Conservation (phyloP, 257 asterid genomes). For the Verbena officinalis region DNA sequence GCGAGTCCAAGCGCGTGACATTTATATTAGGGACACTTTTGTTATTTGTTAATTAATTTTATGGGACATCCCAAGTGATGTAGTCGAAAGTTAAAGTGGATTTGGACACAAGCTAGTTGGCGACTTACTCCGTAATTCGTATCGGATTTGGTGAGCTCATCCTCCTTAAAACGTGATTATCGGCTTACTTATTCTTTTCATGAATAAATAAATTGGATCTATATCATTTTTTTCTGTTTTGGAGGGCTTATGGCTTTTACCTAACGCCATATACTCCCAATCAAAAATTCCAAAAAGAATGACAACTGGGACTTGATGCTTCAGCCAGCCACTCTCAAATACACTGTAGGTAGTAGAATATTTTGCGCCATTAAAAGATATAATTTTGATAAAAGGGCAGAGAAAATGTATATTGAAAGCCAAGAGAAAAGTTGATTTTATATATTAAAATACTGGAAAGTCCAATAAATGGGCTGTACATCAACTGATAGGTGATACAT, state of each 20-base stretch:
- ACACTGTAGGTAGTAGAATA: too few relatives aligned
- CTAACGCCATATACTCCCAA: slow-evolving; percentile 41
- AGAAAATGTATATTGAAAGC: too few relatives aligned
- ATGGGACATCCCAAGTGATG: background rate
- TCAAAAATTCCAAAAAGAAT: slow-evolving; percentile 37
- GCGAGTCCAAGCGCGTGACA: too few relatives aligned
- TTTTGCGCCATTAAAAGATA: too few relatives aligned
- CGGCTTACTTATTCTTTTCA: slow-evolving; percentile 32
- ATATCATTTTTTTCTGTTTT: background rate
- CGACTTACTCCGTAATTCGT: slow-evolving; percentile 44
- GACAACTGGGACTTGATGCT: slow-evolving; percentile 30
- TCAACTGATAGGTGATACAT: too few relatives aligned
- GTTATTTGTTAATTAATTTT: background rate
- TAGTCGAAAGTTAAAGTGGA: slow-evolving; percentile 24
- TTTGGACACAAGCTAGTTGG: slow-evolving; percentile 36
- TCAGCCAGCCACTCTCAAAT: background rate
- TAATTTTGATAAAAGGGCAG: too few relatives aligned
- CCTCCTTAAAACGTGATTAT: slow-evolving; percentile 41
- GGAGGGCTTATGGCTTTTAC: slow-evolving; percentile 28
- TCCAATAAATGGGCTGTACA: too few relatives aligned
- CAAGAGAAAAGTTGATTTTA: too few relatives aligned
- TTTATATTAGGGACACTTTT: background rate
- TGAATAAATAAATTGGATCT: slow-evolving; percentile 12
- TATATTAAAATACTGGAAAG: too few relatives aligned
- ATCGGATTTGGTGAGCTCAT: slow-evolving; percentile 38